phyloP scores from a whole-genome alignment of 257 asterid species.

The Ballota nigra region DNA sequence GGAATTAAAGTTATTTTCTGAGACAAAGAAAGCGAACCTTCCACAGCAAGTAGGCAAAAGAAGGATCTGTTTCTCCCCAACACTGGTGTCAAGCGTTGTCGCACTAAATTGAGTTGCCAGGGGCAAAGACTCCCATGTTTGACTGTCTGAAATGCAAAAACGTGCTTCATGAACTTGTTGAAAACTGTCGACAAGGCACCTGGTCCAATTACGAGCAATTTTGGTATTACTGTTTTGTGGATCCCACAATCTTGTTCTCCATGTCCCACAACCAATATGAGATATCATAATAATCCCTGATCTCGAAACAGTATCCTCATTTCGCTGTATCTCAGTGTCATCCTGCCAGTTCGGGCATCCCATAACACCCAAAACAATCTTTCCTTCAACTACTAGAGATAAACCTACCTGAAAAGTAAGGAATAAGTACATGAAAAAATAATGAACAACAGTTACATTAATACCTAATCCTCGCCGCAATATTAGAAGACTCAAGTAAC shows the following conservation, averaged over 20 bases:
- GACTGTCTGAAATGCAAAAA: constrained; percentile 84
- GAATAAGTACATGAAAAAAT: constrained; percentile 1
- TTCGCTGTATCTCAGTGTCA: constrained; percentile 26
- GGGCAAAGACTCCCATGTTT: constrained; percentile 86
- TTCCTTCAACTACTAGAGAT: constrained; percentile 88
- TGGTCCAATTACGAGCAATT: constrained; percentile 50
- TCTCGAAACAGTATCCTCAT: constrained; percentile 31
- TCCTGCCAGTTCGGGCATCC: constrained; percentile 93
- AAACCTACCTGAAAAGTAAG: constrained; percentile 74
- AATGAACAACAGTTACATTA: neutral
- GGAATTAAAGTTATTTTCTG: constrained; percentile 1
- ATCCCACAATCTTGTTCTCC: constrained; percentile 59
- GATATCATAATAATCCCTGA: constrained; percentile 78
- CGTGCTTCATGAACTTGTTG: constrained; percentile 51
- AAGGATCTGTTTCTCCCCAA: constrained; percentile 57
- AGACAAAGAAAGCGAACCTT: constrained; percentile 49
- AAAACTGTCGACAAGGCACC: constrained; percentile 69
- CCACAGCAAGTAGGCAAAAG: constrained; percentile 89
- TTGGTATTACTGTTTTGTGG: constrained; percentile 15
- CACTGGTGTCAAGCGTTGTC: constrained; percentile 38
- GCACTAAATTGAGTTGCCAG: constrained; percentile 54
- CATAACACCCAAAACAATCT: constrained; percentile 92
- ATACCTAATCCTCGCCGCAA: neutral
- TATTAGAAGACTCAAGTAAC: neutral
- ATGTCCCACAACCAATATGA: constrained; percentile 89